Percentiles rank a stretch among this genome's conserved stretches.
phyloP scores from a whole-genome alignment of 768 basidiomycete species.

The Suillus variegatus region DNA sequence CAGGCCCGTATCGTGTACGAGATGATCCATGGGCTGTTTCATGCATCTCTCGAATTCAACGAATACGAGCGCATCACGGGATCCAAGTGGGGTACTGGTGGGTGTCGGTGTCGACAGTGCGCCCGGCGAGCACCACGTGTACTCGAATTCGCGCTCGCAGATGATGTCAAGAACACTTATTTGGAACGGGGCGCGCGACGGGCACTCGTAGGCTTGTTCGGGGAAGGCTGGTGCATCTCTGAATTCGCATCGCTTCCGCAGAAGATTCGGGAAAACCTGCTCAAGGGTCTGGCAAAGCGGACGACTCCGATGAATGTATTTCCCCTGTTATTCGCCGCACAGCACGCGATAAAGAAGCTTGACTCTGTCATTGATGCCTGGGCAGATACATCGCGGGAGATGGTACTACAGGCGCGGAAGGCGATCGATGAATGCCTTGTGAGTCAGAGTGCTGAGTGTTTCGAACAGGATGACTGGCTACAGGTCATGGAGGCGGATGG shows the following conservation, averaged over 20 bases:
- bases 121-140: constrained; percentile 78
- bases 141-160: constrained; percentile 74
- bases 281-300: constrained; percentile 73
- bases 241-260: constrained; percentile 76
- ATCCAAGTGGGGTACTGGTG: constrained; percentile 80
- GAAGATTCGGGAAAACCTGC: constrained; percentile 63
- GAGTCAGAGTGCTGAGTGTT: constrained; percentile 60
- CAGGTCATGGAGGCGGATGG: constrained; percentile 76
- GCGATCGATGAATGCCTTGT: constrained; percentile 63
- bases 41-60: constrained; percentile 77
- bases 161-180: constrained; percentile 74
- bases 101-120: constrained; percentile 84
- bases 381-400: constrained; percentile 46
- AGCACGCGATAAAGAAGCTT: constrained; percentile 59
- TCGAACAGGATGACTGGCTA: constrained; percentile 69
- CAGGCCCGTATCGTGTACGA: constrained; percentile 84
- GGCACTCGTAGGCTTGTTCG: constrained; percentile 81
- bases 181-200: constrained; percentile 73
- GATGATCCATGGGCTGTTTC: constrained; percentile 89
- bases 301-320: constrained; percentile 71
- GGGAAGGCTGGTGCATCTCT: constrained; percentile 83
- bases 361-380: constrained; percentile 56
- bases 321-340: constrained; percentile 64
- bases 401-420: constrained; percentile 65
- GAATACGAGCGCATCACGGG: constrained; percentile 75